Base-by-base conservation (phyloP, 1,284 basidiomycete species). In the Pascua guehoae region DNA sequence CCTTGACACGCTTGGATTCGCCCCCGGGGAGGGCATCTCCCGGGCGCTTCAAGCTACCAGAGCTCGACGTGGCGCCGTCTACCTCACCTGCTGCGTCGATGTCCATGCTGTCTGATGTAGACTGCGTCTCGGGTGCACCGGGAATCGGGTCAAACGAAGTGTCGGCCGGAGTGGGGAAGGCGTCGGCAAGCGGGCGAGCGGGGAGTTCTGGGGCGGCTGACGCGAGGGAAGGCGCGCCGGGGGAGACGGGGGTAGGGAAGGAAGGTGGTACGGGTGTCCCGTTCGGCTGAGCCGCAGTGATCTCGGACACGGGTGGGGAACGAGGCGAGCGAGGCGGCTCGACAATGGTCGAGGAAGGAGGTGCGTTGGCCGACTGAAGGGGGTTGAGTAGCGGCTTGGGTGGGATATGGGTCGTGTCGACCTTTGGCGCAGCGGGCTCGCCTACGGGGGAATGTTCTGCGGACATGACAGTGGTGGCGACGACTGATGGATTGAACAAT, bases 381-480 rank as follows among this genome's bases (percentile, higher is more conserved):
- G 71, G 70, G 53, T 70, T 73, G 42, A 70, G 66, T 14, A 72
- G 61, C 14, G 70, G 68, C 54, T 72, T 72, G 12, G 41, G 18
- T 2, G 47, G 56, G 42, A 45, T 40, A 2, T 54, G 51, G 17
- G 15, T 12, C 39, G 41, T 49, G 51, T 41, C 41, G 40, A 45
- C 39, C 32, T 54, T 12, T 5, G 49, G 41, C 16, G 51, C 53
- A n/a, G 51, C 41, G 41, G 49, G 52, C 24, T 53, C 39, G 24
- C 17, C 39, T 24, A 56, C 39, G 44, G 43, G 41, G 8, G 62
- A 32, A 32, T 32, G 51, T 53, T 53, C 54, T 38, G 56, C 44
- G 44, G 57, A 53, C 45, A 59, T 53, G 41, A 43, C 49, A 45
- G 54, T 47, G 43, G 43, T 32, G n/a, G n/a, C n/a, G 17, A 16